Evolutionary conservation across 1,139 yeast species (phyloP).

Genomic region (Kodamaea sp.): DNA sequence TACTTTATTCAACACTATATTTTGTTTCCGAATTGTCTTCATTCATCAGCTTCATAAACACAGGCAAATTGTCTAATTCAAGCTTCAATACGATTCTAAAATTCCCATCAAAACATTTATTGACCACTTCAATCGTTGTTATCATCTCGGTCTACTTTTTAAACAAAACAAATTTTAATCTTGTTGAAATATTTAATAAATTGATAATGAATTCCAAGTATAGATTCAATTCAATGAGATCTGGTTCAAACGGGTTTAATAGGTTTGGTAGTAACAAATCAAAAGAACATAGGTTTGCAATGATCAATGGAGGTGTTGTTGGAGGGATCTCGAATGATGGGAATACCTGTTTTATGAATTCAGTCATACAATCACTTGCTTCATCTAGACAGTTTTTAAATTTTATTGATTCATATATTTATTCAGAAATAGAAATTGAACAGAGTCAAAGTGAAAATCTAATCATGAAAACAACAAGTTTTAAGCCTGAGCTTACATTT

Average conservation of each 20-base stretch:
- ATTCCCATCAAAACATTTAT: constrained; percentile 1
- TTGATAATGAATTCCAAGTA: constrained; percentile 12
- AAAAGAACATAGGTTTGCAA: constrained; percentile 36
- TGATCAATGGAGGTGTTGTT: constrained; percentile 62
- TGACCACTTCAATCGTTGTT: constrained; percentile 10
- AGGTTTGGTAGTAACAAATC: constrained; percentile 12
- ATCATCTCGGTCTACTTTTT: constrained; percentile 6
- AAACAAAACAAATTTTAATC: constrained; percentile 4
- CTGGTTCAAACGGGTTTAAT: constrained; percentile 4
- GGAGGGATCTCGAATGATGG: constrained; percentile 91
- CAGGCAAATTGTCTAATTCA: neutral
- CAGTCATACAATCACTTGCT: constrained; percentile 80
- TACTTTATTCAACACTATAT: neutral
- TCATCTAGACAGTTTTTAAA: constrained; percentile 60
- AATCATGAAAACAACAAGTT: constrained; percentile 29
- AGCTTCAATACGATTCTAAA: neutral
- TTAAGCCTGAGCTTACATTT: constrained; percentile 40
- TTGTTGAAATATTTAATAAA: constrained; percentile 6
- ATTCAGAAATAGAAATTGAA: constrained; percentile 21
- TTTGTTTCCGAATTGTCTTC: constrained; percentile 1
- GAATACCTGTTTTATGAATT: constrained; percentile 90
- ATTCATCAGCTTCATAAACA: neutral
- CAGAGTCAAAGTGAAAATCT: constrained; percentile 18
- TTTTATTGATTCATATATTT: constrained; percentile 51
- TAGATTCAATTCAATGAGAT: constrained; percentile 7